Evolutionary conservation across 1,284 basidiomycete genomes (phyloP), one percentile per base, ranked within the genome.

Genomic region (Abortiporus biennis): DNA sequence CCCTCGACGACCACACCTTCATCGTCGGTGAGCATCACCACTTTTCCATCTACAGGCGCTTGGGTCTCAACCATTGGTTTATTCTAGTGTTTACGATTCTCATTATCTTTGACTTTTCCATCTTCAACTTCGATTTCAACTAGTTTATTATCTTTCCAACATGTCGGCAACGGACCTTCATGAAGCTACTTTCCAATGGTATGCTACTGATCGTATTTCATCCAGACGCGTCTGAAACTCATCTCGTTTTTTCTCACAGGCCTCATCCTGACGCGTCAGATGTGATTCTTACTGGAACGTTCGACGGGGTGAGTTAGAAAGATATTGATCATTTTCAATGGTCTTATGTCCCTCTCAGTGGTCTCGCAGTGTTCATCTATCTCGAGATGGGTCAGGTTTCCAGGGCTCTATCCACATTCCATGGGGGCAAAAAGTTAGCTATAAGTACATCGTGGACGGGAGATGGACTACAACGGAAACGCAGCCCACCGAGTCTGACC

Each of bases 391-490:
- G 16, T 53, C 63, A 38, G 80, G 79, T 6, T 89, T 86, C 59
- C 66, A 71, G 47, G 76, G 71, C 22, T 68, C 61, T 11, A 66
- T 76, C 17, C 57, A 64, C 43, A 65, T 87, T 23, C 82, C 85
- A 3, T 88, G 78, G 75, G 73, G 67, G 38, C 57, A 73, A 40
- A 82, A 76, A 53, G 64, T 86, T 47, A 54, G 66, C 5, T 90
- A 84, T 76, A 90, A 90, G 62, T 90, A 79, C 56, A 67, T 89
- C 57, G 85, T 90, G 42, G 87, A 90, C 54, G 84, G 81, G 23
- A 56, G 61, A 44, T 90, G 86, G 86, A 54, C 65, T 29, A 72
- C 74, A 36, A 69, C 71, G 40, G 66, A 72, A 33, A 69, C 71
- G 46, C 68, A 69, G 47, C 79, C 82, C 4, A 80, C 76, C 40